Evolutionary conservation across 2,329 filamentous ascomycete species (phyloP), one percentile per base, ranked within the genome.

Genomic region (Ophiocordyceps robertsii): DNA sequence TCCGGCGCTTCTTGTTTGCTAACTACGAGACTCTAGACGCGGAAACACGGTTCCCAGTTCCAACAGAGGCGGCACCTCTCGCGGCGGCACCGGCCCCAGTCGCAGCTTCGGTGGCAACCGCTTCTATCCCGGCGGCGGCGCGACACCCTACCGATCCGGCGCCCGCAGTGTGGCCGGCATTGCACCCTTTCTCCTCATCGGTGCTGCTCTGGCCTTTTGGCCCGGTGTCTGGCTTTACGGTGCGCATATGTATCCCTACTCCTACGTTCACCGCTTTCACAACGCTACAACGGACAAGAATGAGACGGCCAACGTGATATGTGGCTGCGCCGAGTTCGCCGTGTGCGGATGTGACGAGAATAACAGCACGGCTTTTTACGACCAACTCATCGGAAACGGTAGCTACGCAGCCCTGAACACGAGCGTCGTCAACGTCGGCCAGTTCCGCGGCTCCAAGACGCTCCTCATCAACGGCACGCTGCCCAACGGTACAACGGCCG

Each of bases 401-500:
- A 77, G 69, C 47, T 79, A 79, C 49, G 55, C 56, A 3, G 62
- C 56, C 3, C 64, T 84, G 41, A 80, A 87, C 63, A 69, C 75
- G 51, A 69, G 67, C 1, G 50, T 86, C 2, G 70, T 85, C 44
- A 71, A 67, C 12, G 72, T 89, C 1, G 74, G 71, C 3, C 44
- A 57, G 19, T 57, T 54, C 46, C 41, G 51, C 30, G 47, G 47
- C 38, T 32, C 62, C 69, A 42, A 70, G 47, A 80, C 75, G 1
- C 71, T 92, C 32, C 66, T 84, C 29, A 64, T 90, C 56, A 87
- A 88, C 56, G 85, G 85, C n/a, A 84, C 81, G 0, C 64, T 90
- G 4, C 74, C 79, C 29, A 82, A 83, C 50, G 77, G 75, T 39
- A 83, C 80, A 1, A 80, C 75, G 0, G 67, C 46, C 13, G 56